Conservation (phyloP, 495 filamentous ascomycete species). For the Trichoderma orchidacearum region DNA sequence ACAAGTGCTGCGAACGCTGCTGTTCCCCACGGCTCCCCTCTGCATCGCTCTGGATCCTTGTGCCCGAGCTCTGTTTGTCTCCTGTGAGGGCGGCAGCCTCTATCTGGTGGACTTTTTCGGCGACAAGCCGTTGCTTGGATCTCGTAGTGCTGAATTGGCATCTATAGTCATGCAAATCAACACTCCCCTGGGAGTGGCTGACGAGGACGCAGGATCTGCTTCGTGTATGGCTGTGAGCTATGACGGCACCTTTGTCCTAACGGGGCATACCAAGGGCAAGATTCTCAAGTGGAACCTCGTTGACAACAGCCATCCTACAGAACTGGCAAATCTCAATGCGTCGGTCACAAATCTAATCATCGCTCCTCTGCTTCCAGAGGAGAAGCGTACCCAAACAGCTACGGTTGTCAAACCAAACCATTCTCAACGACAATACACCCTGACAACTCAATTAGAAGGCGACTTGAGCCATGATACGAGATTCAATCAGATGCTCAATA, state of each 20-base stretch:
- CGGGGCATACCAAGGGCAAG: conserved; percentile 70
- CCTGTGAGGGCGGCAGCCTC: conserved; percentile 71
- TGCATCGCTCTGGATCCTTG: conserved; percentile 71
- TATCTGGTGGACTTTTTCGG: conserved; percentile 67
- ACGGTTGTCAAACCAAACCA: conserved; percentile 61
- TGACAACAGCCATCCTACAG: conserved; percentile 43
- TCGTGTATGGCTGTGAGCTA: conserved; percentile 58
- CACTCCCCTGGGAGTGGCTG: conserved; percentile 47
- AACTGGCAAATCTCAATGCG: conserved; percentile 54
- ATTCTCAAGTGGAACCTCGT: conserved; percentile 51
- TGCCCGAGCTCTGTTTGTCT: conserved; percentile 68
- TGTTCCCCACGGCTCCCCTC: conserved; percentile 57
- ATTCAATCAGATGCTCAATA: conserved; percentile 23
- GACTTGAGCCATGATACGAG: conserved; percentile 17
- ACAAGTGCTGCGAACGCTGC: conserved; percentile 57
- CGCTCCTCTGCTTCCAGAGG: conserved; percentile 51
- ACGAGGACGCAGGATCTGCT: conserved; percentile 44
- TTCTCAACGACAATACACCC: conserved; percentile 52
- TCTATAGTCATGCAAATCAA: conserved; percentile 39
- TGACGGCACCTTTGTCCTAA: conserved; percentile 66
- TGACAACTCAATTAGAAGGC: conserved; percentile 48
- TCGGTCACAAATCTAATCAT: conserved; percentile 68
- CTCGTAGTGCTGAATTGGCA: conserved; percentile 37
- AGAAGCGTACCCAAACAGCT: conserved; percentile 34
- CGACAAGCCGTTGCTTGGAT: conserved; percentile 42